phyloP scores from a whole-genome alignment of 2,329 filamentous ascomycete genomes.

The Purpureocillium takamizusanense region DNA sequence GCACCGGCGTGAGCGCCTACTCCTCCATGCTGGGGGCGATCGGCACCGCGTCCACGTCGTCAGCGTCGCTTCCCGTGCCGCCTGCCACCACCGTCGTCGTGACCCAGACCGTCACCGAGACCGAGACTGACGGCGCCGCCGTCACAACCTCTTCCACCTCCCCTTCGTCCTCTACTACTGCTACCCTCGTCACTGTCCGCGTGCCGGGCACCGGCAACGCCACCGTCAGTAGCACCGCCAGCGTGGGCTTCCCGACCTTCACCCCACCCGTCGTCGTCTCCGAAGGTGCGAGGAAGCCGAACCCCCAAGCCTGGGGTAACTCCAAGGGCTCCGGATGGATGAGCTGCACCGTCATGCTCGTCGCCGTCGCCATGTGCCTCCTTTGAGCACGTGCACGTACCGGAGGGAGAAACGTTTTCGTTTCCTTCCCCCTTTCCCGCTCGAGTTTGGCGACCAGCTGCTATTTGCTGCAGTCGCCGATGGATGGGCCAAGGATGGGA shows the following conservation, averaged over 20 bases:
- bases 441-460: too few relatives aligned
- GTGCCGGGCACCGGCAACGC: conserved; percentile 15
- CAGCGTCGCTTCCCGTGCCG: too few relatives aligned
- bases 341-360: conserved; percentile 25
- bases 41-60: conserved; percentile 5
- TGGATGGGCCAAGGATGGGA: too few relatives aligned
- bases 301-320: conserved; percentile 18
- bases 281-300: conserved; percentile 20
- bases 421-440: too few relatives aligned
- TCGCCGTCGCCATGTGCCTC: conserved; percentile 22
- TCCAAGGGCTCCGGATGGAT: conserved; percentile 21
- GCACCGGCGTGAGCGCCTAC: background rate
- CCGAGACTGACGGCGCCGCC: conserved; percentile 18
- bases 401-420: too few relatives aligned
- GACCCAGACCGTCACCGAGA: conserved; percentile 21
- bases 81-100: conserved; percentile 4
- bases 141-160: too few relatives aligned
- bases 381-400: conserved; percentile 14
- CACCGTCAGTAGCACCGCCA: conserved; percentile 14
- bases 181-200: too few relatives aligned
- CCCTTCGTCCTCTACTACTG: too few relatives aligned
- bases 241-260: background rate
- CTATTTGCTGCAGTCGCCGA: too few relatives aligned
- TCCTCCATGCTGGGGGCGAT: conserved; percentile 14
- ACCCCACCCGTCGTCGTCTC: conserved; percentile 20